Conservation (phyloP, 257 asterid genomes). For the Cruciata laevipes region DNA sequence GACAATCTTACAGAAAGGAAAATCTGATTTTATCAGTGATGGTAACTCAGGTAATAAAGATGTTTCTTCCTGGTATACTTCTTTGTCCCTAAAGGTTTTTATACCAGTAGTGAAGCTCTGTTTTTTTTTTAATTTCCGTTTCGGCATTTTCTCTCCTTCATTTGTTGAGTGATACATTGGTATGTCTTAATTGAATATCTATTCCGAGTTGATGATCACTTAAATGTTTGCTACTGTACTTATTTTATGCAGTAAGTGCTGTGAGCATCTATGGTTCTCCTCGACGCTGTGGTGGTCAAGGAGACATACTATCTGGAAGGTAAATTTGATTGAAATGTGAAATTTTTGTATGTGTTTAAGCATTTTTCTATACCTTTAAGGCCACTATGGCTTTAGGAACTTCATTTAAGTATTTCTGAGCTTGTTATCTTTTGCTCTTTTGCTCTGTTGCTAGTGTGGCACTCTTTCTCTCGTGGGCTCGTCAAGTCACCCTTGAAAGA, state of each 20-base stretch:
- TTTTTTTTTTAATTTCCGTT: too few relatives aligned
- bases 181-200: not conserved
- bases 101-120: not conserved
- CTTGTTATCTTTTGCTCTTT: not conserved
- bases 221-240: not conserved
- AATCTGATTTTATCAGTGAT: constrained; percentile 64
- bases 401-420: not conserved
- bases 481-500: constrained; percentile 31
- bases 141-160: not conserved
- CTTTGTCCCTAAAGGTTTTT: not conserved
- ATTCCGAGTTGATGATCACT: not conserved
- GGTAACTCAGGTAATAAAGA: constrained; percentile 59
- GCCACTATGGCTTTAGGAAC: not conserved
- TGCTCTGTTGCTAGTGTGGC: constrained; percentile 50
- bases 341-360: not conserved
- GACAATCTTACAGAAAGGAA: constrained; percentile 79
- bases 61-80: constrained; percentile 6
- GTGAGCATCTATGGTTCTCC: constrained; percentile 82
- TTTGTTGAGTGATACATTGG: not conserved
- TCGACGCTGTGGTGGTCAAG: constrained; percentile 99
- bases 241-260: constrained; percentile 43
- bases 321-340: constrained; percentile 12
- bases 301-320: constrained; percentile 98
- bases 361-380: not conserved
- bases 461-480: constrained; percentile 82